A percentile compares a stretch with the other conserved stretches of the same genome.
Evolutionary conservation across 495 filamentous ascomycete species (phyloP).

Genomic region (Penicillium cosmopolitanum): DNA sequence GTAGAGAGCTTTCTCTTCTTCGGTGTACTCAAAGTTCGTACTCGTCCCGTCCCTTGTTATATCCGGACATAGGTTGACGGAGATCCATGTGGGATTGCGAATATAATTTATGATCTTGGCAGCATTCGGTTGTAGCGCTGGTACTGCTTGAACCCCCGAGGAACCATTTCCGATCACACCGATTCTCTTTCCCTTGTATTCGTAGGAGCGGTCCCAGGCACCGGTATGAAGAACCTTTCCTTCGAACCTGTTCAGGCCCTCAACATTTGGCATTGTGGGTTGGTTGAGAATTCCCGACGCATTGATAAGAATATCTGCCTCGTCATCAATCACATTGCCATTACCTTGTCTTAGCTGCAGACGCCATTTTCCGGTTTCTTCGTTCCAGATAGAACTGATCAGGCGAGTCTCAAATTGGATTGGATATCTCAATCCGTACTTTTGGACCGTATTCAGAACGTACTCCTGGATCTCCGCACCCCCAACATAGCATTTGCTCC

Average conservation of each 20-base stretch:
- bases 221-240: slow-evolving; percentile 32
- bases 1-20: slow-evolving; percentile 35
- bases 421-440: slow-evolving; percentile 56
- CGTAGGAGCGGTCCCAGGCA: slow-evolving; percentile 25
- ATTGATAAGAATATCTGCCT: slow-evolving; percentile 50
- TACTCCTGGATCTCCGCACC: slow-evolving; percentile 64
- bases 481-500: slow-evolving; percentile 59
- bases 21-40: slow-evolving; percentile 41
- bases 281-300: slow-evolving; percentile 54
- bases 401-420: slow-evolving; percentile 48
- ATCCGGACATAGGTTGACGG: slow-evolving; percentile 22
- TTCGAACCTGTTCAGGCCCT: slow-evolving; percentile 16
- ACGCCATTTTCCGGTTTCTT: slow-evolving; percentile 46
- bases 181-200: slow-evolving; percentile 44
- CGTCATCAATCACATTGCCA: slow-evolving; percentile 9
- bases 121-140: slow-evolving; percentile 1
- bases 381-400: slow-evolving; percentile 52
- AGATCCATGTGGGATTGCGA: slow-evolving; percentile 4
- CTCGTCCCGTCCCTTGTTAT: slow-evolving; percentile 25
- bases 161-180: slow-evolving; percentile 53
- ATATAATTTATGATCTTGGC: slow-evolving; percentile 2
- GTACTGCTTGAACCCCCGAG: slow-evolving; percentile 45
- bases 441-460: slow-evolving; percentile 52
- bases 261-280: slow-evolving; percentile 45
- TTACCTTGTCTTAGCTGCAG: slow-evolving; percentile 39